These are phyloP conservation scores for Acanthamoeba rhysodes DNA, from an alignment of 208 protist genomes.

Conservation along the genomic window DNA sequence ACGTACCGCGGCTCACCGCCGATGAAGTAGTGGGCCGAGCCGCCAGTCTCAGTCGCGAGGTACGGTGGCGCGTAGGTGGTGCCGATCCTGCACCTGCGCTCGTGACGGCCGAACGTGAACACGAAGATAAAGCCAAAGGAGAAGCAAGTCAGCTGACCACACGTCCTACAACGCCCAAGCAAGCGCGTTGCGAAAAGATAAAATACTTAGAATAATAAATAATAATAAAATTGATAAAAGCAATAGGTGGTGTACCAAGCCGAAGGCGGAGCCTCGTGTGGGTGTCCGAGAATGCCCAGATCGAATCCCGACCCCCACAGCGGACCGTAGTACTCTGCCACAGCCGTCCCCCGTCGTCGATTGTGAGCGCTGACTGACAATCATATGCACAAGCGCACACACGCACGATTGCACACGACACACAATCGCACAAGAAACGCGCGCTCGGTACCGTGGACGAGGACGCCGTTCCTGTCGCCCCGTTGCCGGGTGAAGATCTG, in stretches of 20 bases:
- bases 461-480: constrained; percentile 23
- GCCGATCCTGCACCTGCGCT: not conserved
- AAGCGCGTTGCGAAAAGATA: not conserved
- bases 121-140: not conserved
- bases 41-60: not conserved
- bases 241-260: not conserved
- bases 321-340: not conserved
- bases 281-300: constrained; percentile 11
- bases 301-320: constrained; percentile 46
- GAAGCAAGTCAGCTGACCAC: too few species aligned
- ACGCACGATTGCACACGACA: too few species aligned
- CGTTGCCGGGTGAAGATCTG: not conserved
- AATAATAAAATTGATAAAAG: not conserved
- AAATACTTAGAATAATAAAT: not conserved
- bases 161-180: too few species aligned
- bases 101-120: too few species aligned
- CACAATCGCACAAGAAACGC: not conserved
- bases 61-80: constrained; percentile 6
- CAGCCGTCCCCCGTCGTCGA: not conserved
- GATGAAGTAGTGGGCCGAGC: constrained; percentile 1
- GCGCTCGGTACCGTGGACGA: not conserved
- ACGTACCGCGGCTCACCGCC: not conserved
- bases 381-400: too few species aligned
- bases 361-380: too few species aligned
- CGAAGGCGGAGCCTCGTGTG: not conserved